Conservation (phyloP, 257 asterid species). For the Przewalskia tangutica region DNA sequence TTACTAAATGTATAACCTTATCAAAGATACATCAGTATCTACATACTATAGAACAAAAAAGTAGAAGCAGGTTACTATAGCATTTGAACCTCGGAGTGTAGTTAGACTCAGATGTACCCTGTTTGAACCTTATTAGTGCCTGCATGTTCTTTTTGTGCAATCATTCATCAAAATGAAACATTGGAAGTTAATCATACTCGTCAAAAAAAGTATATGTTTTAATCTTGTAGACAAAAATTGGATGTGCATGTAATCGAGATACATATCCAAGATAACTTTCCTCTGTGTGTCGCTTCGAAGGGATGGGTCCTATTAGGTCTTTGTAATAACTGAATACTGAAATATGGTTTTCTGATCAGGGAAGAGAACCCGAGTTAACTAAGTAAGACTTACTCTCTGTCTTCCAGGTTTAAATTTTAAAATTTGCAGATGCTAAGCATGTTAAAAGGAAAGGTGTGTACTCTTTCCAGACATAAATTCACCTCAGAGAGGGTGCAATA, state of each 20-base stretch:
- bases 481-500: constrained; percentile 97
- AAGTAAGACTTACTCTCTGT: background rate
- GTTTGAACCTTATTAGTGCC: background rate
- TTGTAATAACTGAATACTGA: background rate
- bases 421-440: background rate
- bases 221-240: background rate
- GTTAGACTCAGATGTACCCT: background rate
- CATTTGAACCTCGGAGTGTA: background rate
- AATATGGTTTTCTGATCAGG: background rate
- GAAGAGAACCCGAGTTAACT: background rate
- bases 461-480: constrained; percentile 9
- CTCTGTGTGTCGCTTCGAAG: background rate
- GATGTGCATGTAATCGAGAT: background rate
- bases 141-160: background rate
- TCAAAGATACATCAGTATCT: background rate
- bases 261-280: background rate
- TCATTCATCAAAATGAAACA: background rate
- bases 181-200: background rate
- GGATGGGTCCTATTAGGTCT: background rate
- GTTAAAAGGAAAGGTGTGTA: background rate
- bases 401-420: background rate
- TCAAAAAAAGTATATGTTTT: background rate
- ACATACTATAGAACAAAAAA: background rate
- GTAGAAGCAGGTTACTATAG: background rate
- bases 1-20: background rate